These are phyloP conservation scores for Friedmanniomyces simplex DNA, from an alignment of 495 filamentous ascomycete genomes.

Conservation along the genomic window DNA sequence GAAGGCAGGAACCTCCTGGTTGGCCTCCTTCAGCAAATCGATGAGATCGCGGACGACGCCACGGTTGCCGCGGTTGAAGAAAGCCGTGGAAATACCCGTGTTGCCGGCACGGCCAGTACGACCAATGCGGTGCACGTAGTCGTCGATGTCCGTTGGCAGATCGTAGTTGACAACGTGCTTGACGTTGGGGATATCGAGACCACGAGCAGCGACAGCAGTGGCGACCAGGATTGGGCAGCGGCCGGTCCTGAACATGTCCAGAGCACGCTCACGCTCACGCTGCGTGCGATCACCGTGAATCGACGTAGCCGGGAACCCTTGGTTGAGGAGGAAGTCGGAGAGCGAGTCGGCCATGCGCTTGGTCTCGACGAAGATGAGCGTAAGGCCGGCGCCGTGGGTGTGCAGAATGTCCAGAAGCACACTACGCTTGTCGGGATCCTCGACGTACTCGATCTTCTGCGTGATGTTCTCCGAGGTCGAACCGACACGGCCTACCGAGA, in stretches of 20 bases:
- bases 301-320: conserved; percentile 91
- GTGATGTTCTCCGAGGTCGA: conserved; percentile 99
- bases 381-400: conserved; percentile 83
- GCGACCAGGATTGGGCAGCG: conserved; percentile 94
- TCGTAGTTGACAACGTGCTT: conserved; percentile 99
- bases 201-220: conserved; percentile 92
- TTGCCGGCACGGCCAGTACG: conserved; percentile 99
- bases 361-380: conserved; percentile 96
- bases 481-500: conserved; percentile 96
- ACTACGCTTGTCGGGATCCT: conserved; percentile 94
- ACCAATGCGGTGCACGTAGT: conserved; percentile 98
- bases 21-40: conserved; percentile 93
- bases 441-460: conserved; percentile 96
- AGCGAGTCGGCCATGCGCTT: conserved; percentile 99
- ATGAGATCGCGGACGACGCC: conserved; percentile 92
- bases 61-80: conserved; percentile 99
- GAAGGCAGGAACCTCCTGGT: conserved; percentile 91
- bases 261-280: conserved; percentile 93
- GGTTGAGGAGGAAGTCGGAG: conserved; percentile 95
- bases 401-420: conserved; percentile 95
- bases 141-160: conserved; percentile 95
- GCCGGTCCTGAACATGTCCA: conserved; percentile 90
- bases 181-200: conserved; percentile 94
- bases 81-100: conserved; percentile 94
- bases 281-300: conserved; percentile 98